phyloP scores from a whole-genome alignment of 352 stramenopile species.

The Pelagophyceae sp. region DNA sequence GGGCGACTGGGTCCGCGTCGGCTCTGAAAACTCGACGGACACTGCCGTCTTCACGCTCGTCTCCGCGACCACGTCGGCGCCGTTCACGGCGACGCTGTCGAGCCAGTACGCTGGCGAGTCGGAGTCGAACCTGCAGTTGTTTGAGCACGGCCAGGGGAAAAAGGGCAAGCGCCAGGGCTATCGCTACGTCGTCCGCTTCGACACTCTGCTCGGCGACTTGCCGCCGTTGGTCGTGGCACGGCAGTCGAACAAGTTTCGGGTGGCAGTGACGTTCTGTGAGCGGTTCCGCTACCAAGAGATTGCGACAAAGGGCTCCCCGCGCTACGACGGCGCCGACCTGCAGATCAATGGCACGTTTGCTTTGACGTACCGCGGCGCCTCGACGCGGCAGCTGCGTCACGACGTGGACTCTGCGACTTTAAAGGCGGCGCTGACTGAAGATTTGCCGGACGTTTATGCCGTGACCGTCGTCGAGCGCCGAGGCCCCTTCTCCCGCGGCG shows the following conservation, averaged over 20 bases:
- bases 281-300: conserved; percentile 61
- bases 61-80: conserved; percentile 46
- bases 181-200: conserved; percentile 77
- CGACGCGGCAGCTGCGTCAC: conserved; percentile 61
- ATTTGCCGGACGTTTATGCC: conserved; percentile 59
- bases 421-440: conserved; percentile 47
- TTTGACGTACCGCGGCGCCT: conserved; percentile 55
- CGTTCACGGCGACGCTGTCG: conserved; percentile 66
- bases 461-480: conserved; percentile 53
- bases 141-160: conserved; percentile 53
- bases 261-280: conserved; percentile 68
- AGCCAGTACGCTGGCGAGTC: conserved; percentile 63
- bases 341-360: conserved; percentile 69
- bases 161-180: conserved; percentile 42
- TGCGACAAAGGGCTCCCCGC: neutral
- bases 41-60: conserved; percentile 73
- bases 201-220: conserved; percentile 62
- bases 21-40: conserved; percentile 35
- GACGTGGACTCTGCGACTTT: conserved; percentile 51
- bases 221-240: conserved; percentile 37
- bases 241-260: neutral
- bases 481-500: conserved; percentile 47
- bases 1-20: conserved; percentile 83
- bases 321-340: conserved; percentile 37
- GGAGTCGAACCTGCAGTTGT: conserved; percentile 52